Base-by-base conservation (phyloP, 768 basidiomycete genomes). In the Russula lepida region DNA sequence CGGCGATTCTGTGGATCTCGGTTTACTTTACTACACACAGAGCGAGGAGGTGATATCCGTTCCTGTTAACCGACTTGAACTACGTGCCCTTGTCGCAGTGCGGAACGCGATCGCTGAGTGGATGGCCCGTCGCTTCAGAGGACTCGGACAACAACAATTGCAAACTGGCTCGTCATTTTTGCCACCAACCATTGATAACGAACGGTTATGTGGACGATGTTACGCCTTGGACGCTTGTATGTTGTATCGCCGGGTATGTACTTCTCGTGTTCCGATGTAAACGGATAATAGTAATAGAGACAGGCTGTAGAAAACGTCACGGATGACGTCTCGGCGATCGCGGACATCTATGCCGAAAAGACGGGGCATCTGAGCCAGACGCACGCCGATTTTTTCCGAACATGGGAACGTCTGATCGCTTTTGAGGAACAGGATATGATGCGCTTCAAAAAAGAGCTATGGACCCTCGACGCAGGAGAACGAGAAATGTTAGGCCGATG, bases 11-110 rank as follows among this genome's bases (percentile, higher is more conserved):
- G 84, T 97, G 9, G 80, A 84, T 1, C 83, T 86, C 7, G 97
- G 97, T 15, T 75, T 99, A 48, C 78, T 99, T 33, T 98, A 92
- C 69, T 99, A 99, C 71, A 95, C 95, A 1, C 94, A 97, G 71
- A 86, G 82, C 66, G 90, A 93, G 62, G 86, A 92, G 62, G 84
- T 97, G 46, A 83, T 93, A 9, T 79, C 84, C 11, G 94, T 99
- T 1, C 86, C 90, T 21, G 81, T 85, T 12, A 80, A 82, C 6
- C 74, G 85, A 58, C 90, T 92, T 70, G 97, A 99, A 73, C 72
- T 99, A 30, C 80, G 91, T 27, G 91, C 85, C 0, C 78, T 99
- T 50, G 77, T 98, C n/a, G 75, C 80, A 17, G 82, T 82, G 13
- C 77, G 97, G 62, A 99, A 99, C 70, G 86, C 88, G 68, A 78